Conservation (phyloP, 805 yeast species). For the Starmera caribaea region DNA sequence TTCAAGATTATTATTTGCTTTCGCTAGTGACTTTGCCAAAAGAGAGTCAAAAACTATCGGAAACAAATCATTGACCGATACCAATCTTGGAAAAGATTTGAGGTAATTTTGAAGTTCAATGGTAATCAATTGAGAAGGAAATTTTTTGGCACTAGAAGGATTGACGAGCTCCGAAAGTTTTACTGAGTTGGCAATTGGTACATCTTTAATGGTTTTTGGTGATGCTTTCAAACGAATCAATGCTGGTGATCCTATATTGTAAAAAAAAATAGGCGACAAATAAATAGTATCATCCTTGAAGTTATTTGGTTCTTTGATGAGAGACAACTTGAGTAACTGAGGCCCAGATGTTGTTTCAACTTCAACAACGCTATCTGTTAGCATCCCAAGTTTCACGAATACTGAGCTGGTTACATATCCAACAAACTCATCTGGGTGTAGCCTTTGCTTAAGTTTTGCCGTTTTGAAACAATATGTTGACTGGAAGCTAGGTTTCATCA, state of each 20-base stretch:
- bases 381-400: conserved; percentile 47
- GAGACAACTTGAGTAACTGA: conserved; percentile 28
- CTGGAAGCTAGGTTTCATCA: conserved; percentile 28
- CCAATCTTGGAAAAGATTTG: conserved; percentile 45
- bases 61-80: conserved; percentile 56
- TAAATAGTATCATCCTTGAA: conserved; percentile 32
- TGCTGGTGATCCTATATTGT: conserved; percentile 34
- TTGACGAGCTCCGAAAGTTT: conserved; percentile 61
- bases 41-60: conserved; percentile 71
- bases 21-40: conserved; percentile 46
- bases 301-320: conserved; percentile 56
- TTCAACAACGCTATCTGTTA: conserved; percentile 59
- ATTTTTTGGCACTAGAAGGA: conserved; percentile 55
- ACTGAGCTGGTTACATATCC: conserved; percentile 17
- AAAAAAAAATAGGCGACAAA: conserved; percentile 52
- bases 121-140: conserved; percentile 51
- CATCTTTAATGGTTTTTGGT: conserved; percentile 11
- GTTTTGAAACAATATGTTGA: background rate
- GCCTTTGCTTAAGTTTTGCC: background rate
- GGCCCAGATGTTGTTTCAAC: conserved; percentile 9
- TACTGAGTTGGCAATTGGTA: conserved; percentile 49
- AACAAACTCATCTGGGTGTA: background rate
- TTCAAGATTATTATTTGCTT: conserved; percentile 12
- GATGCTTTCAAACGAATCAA: conserved; percentile 10
- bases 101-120: conserved; percentile 54